Base-by-base conservation (phyloP, 108 stramenopile genomes). In the Nitzschia palea region DNA sequence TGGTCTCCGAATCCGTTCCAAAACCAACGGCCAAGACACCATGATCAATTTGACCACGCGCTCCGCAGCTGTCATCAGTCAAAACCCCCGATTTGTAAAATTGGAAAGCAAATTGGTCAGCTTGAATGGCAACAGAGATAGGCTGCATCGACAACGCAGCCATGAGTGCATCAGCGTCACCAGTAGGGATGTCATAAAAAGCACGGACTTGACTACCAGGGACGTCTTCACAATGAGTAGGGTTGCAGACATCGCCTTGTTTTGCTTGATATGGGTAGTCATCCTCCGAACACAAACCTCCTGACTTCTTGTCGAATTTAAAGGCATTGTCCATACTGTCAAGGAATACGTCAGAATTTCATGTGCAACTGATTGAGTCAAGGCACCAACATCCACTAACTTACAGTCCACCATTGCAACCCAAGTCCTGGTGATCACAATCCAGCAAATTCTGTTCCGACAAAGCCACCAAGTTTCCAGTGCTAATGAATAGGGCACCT, bases 1-100 rank as follows among this genome's bases (percentile, higher is more conserved):
- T 47, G 26, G 85, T 71, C 40, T 90, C 93, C 33, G 53, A 4
- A 61, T 92, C 88, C 33, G 78, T 92, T 36, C 96, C 98, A 74
- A 96, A 98, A 33, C 98, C 98, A 56, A 95, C 96, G 2, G 91
- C 96, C 68, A 98, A 81, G 17, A 98, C 96, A 40, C 96, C 98
- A 68, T 98, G 98, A 79, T 98, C 95, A 48, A 98, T 85, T 43
- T 81, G 68, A 32, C 85, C 86, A 29, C 58, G 62, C 53, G 62
- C 67, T 59, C 93, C 93, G 42, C 90, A 94, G 27, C 35, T 44
- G 27, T 84, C 79, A n/a, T 77, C 84, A 27, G 80, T 79, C 51
- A 96, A 82, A 28, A 99, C 95, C n/a, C 98, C 98, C 17, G 62
- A 67, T 65, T 83, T 91, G 88, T 99, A 99, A 62, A 99, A 95